phyloP scores from a whole-genome alignment of 306 rosid species.

The Canavalia ensiformis region DNA sequence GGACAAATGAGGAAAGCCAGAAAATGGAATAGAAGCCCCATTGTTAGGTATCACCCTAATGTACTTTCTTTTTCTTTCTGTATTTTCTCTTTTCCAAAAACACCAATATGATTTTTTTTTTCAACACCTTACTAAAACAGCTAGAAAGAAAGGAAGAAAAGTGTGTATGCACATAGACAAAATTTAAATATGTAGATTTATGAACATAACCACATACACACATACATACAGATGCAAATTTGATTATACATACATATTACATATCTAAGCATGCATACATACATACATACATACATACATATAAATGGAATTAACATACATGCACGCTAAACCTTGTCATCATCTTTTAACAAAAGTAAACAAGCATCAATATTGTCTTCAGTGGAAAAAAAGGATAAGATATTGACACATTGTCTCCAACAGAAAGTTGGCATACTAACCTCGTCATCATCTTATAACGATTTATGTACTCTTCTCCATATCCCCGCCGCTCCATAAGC shows the following conservation, averaged over 20 bases:
- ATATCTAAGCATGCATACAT: background rate
- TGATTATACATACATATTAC: background rate
- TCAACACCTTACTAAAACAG: background rate
- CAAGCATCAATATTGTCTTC: background rate
- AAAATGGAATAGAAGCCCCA: constrained; percentile 32
- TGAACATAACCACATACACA: background rate
- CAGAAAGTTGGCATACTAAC: constrained; percentile 49
- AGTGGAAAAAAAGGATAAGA: constrained; percentile 4
- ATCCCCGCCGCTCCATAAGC: constrained; percentile 96
- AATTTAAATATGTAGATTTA: background rate
- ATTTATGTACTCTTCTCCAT: constrained; percentile 83
- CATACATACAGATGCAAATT: background rate
- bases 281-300: background rate
- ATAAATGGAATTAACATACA: background rate
- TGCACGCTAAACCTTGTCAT: background rate
- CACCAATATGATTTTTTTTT: background rate
- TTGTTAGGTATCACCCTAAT: background rate
- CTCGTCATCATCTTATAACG: constrained; percentile 97
- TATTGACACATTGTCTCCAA: constrained; percentile 18
- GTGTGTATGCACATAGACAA: background rate
- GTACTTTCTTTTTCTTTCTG: constrained; percentile 13
- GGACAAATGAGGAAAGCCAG: constrained; percentile 44
- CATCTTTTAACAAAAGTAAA: background rate
- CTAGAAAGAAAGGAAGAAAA: constrained; percentile 29
- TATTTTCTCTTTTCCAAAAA: constrained; percentile 15